A percentile compares a stretch with the other conserved stretches of the same genome.
phyloP scores from a whole-genome alignment of 2,329 filamentous ascomycete genomes.

The Paracoccidioides brasiliensis region DNA sequence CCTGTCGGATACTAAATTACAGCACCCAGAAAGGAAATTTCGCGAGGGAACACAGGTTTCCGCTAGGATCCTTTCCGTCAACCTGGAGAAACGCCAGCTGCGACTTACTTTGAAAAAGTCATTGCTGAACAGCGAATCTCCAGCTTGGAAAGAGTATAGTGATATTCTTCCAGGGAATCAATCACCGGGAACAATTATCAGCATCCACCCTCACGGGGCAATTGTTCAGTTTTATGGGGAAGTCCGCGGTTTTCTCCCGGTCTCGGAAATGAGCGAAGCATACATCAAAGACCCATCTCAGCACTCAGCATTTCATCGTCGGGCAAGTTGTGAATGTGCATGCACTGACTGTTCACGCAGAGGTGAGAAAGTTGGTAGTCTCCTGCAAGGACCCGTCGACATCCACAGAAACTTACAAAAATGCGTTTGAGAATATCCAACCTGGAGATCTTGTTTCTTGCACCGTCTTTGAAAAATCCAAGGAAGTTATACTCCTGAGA shows the following conservation, averaged over 20 bases:
- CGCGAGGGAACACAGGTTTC: slow-evolving; percentile 74
- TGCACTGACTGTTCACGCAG: slow-evolving; percentile 65
- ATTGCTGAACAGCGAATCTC: slow-evolving; percentile 73
- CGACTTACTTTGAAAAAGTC: slow-evolving; percentile 90
- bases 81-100: slow-evolving; percentile 62
- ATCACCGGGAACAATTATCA: slow-evolving; percentile 75
- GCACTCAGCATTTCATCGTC: slow-evolving; percentile 76
- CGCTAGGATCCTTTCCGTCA: slow-evolving; percentile 68
- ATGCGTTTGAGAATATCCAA: slow-evolving; percentile 58
- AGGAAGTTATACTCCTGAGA: slow-evolving; percentile 64
- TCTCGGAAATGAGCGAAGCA: slow-evolving; percentile 95
- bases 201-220: slow-evolving; percentile 63
- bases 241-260: slow-evolving; percentile 74
- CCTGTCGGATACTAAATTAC: slow-evolving; percentile 72
- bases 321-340: slow-evolving; percentile 89
- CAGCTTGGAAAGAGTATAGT: slow-evolving; percentile 67
- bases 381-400: slow-evolving; percentile 83
- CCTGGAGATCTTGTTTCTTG: slow-evolving; percentile 64
- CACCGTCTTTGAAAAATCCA: slow-evolving; percentile 68
- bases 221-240: slow-evolving; percentile 84
- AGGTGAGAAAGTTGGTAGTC: slow-evolving; percentile 60
- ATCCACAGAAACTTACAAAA: slow-evolving; percentile 63
- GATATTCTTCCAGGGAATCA: slow-evolving; percentile 61
- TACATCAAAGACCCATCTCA: slow-evolving; percentile 80
- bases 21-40: slow-evolving; percentile 95